These are phyloP conservation scores for Chondrus crispus DNA, from an alignment of 23 red algal species.

Conservation along the genomic window DNA sequence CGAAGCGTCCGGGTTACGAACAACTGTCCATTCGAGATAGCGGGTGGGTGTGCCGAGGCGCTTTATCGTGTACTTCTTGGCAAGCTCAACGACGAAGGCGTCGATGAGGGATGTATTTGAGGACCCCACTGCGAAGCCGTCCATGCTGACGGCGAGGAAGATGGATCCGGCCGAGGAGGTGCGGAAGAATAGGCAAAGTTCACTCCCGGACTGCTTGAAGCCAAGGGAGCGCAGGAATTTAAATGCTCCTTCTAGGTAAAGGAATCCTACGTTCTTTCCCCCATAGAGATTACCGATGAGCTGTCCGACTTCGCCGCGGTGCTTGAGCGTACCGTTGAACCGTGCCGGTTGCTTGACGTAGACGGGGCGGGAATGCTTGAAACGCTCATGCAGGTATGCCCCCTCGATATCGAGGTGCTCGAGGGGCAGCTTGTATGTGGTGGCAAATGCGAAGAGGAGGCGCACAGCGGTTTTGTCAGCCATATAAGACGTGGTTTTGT, in stretches of 20 bases:
- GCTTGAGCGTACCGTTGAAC: not conserved
- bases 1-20: not conserved
- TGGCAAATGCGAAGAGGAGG: not conserved
- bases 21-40: not conserved
- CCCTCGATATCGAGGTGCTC: slow-evolving; percentile 20
- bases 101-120: not conserved
- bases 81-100: not conserved
- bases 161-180: not conserved
- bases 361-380: not conserved
- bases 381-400: slow-evolving; percentile 19
- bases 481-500: not conserved
- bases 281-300: not conserved
- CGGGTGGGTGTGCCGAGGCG: not conserved
- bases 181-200: not conserved
- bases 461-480: not conserved
- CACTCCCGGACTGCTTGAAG: not conserved
- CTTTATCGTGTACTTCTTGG: not conserved
- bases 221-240: not conserved
- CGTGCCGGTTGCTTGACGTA: not conserved
- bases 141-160: not conserved
- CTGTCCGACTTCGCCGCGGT: not conserved
- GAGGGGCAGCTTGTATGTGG: not conserved
- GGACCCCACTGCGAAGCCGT: not conserved
- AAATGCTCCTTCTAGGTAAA: not conserved
- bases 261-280: not conserved